These are phyloP conservation scores for Cardamine occulta DNA, from an alignment of 345 rosid species.

Conservation along the genomic window DNA sequence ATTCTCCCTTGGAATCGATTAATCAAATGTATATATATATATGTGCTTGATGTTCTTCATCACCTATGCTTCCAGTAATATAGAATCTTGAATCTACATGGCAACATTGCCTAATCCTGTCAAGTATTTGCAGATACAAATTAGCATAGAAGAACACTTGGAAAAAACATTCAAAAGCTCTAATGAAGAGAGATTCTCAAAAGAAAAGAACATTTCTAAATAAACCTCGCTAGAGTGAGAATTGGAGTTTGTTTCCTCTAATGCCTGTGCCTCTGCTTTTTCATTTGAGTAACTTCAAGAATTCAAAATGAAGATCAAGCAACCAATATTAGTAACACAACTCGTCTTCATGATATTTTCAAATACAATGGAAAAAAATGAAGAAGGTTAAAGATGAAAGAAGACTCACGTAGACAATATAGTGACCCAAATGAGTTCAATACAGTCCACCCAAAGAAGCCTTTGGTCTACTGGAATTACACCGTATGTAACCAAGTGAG, in stretches of 20 bases:
- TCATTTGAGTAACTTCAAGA: conserved; percentile 74
- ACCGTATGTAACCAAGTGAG: conserved; percentile 84
- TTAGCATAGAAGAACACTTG: background rate
- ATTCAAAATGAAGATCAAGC: background rate
- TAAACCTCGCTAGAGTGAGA: conserved; percentile 60
- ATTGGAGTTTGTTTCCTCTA: conserved; percentile 48
- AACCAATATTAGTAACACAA: background rate
- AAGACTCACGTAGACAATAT: conserved; percentile 78
- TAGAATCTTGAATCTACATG: conserved; percentile 22
- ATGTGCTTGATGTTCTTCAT: conserved; percentile 31
- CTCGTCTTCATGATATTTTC: conserved; percentile 12
- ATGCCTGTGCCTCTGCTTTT: conserved; percentile 63
- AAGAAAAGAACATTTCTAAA: conserved; percentile 19
- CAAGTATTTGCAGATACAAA: conserved; percentile 20
- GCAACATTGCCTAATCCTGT: conserved; percentile 30
- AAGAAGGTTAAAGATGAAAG: conserved; percentile 1
- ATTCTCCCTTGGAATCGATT: conserved; percentile 37
- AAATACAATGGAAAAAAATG: background rate
- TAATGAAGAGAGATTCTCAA: background rate
- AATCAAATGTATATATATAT: conserved; percentile 27
- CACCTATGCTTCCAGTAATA: background rate
- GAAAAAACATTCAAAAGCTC: background rate
- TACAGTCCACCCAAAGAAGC: conserved; percentile 96
- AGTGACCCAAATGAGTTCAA: conserved; percentile 95
- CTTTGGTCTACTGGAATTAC: conserved; percentile 81